These are phyloP conservation scores for Phaseolus coccineus DNA, from an alignment of 331 rosid genomes.

Conservation along the genomic window DNA sequence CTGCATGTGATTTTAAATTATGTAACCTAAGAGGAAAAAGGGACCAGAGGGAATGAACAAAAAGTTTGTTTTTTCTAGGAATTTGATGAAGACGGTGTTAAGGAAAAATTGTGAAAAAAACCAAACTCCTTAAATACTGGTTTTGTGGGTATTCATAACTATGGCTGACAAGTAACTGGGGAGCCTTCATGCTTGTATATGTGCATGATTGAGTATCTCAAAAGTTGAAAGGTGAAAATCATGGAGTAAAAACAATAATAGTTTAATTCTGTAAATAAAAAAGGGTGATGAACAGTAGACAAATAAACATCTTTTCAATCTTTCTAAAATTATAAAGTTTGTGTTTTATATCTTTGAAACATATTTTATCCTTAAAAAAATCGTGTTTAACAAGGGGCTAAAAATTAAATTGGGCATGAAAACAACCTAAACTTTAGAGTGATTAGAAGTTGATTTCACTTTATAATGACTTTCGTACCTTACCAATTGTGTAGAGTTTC, in stretches of 20 bases:
- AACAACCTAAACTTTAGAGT: no score
- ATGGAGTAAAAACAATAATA: not conserved
- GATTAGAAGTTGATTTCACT: not conserved
- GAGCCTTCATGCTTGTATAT: constrained; percentile 36
- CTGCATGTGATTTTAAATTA: not conserved
- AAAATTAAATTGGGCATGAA: no score
- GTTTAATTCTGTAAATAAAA: not conserved
- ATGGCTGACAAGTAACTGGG: constrained; percentile 49
- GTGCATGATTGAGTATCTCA: not conserved
- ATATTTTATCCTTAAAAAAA: no score
- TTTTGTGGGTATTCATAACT: constrained; percentile 48
- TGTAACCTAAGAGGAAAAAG: constrained; percentile 17
- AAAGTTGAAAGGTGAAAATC: constrained; percentile 37
- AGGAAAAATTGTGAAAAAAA: constrained; percentile 38
- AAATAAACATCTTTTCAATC: not conserved
- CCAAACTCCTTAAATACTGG: constrained; percentile 50
- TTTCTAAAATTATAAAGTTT: no score
- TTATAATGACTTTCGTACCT: not conserved
- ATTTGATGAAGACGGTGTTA: constrained; percentile 28
- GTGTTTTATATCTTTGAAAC: no score
- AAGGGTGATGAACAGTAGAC: not conserved
- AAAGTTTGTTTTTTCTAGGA: constrained; percentile 10
- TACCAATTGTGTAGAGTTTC: constrained; percentile 3
- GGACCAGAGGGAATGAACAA: constrained; percentile 36
- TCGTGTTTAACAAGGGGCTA: no score